Conservation (phyloP, 495 filamentous ascomycete genomes). For the Aspergillus olivimuriae region DNA sequence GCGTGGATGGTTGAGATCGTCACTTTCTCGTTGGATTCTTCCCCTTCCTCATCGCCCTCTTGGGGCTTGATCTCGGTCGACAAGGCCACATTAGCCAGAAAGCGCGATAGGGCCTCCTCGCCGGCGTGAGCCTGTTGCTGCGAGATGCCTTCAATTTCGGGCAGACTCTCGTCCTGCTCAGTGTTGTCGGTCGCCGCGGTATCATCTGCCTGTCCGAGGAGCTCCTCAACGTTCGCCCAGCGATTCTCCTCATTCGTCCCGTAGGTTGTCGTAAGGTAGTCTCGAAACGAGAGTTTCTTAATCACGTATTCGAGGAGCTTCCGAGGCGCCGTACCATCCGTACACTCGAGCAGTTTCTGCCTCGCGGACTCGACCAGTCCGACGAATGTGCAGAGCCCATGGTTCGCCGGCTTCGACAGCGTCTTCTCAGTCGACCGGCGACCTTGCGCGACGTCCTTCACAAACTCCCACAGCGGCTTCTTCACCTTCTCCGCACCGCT, state of each 20-base stretch:
- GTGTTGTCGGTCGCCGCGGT: constrained; percentile 22
- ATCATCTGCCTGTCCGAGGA: constrained; percentile 72
- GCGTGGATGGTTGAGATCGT: constrained; percentile 97
- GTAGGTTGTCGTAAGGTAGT: constrained; percentile 62
- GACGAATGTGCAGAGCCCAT: constrained; percentile 54
- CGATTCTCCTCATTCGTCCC: constrained; percentile 70
- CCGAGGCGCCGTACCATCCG: constrained; percentile 48
- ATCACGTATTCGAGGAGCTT: constrained; percentile 72
- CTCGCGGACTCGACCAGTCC: constrained; percentile 55
- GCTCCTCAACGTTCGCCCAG: constrained; percentile 91
- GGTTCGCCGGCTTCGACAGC: constrained; percentile 60
- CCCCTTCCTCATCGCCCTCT: constrained; percentile 48
- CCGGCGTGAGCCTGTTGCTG: constrained; percentile 53
- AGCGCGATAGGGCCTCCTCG: constrained; percentile 66
- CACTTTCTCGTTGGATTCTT: constrained; percentile 52
- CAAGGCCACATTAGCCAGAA: constrained; percentile 84
- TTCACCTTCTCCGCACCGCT: constrained; percentile 64
- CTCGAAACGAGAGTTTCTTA: constrained; percentile 64
- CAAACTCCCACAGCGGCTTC: constrained; percentile 64
- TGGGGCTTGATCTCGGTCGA: constrained; percentile 64
- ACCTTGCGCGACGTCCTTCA: constrained; percentile 66
- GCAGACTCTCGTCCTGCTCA: constrained; percentile 60
- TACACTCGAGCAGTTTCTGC: constrained; percentile 50
- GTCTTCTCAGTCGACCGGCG: constrained; percentile 58
- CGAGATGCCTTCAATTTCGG: constrained; percentile 66